Conservation (phyloP, 805 yeast species). For the Debaryomyces hansenii region DNA sequence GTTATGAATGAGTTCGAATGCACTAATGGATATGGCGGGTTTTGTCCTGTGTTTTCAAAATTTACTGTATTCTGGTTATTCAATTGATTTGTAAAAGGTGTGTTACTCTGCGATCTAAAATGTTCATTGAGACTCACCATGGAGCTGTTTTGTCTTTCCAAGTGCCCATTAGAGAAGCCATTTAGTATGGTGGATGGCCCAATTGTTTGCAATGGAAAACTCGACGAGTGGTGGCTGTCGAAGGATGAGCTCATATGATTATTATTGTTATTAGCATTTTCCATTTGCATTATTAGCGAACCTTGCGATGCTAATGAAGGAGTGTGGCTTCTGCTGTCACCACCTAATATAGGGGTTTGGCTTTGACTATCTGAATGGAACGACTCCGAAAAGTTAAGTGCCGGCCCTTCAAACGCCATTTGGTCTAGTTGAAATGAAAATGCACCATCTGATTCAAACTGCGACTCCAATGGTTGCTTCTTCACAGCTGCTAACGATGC, state of each 20-base stretch:
- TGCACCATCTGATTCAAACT: constrained; percentile 3
- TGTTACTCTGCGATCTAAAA: constrained; percentile 10
- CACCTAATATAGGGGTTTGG: too few relatives aligned
- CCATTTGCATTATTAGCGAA: background rate
- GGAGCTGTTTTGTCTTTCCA: constrained; percentile 27
- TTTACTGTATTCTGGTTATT: constrained; percentile 4
- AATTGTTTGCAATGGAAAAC: constrained; percentile 2
- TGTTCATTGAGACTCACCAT: constrained; percentile 32
- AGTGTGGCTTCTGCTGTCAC: background rate
- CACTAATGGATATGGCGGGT: constrained; percentile 9
- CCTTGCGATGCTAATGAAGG: background rate
- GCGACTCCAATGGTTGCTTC: background rate
- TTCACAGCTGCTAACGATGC: constrained; percentile 5
- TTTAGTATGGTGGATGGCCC: constrained; percentile 8
- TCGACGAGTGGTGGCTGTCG: background rate
- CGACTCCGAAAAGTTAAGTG: constrained; percentile 11
- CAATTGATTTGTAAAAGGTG: constrained; percentile 3
- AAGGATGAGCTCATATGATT: background rate
- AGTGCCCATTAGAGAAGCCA: constrained; percentile 10
- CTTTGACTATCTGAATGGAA: background rate
- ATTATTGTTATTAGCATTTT: background rate
- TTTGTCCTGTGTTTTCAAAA: constrained; percentile 2
- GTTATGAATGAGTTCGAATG: constrained; percentile 8
- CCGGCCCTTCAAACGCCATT: constrained; percentile 49
- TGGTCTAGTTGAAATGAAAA: constrained; percentile 45